These are phyloP conservation scores for Zalaria obscura DNA, from an alignment of 2,329 filamentous ascomycete genomes.

Conservation along the genomic window DNA sequence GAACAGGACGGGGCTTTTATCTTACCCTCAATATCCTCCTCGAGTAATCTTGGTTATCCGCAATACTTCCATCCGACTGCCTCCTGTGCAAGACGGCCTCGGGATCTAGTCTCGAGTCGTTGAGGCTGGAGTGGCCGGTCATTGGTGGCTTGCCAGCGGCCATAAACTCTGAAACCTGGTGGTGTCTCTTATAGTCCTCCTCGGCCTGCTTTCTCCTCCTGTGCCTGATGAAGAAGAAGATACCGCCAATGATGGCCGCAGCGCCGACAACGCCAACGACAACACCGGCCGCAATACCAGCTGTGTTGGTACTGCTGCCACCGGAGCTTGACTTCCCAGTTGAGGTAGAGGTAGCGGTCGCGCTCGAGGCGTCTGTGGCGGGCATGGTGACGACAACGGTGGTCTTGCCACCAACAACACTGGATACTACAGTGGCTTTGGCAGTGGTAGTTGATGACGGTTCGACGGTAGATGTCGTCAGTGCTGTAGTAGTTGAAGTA, in stretches of 20 bases:
- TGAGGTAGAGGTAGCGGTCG: constrained; percentile 38
- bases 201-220: constrained; percentile 65
- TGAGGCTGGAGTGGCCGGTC: constrained; percentile 54
- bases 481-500: constrained; percentile 12
- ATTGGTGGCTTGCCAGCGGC: constrained; percentile 46
- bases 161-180: constrained; percentile 60
- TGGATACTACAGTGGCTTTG: constrained; percentile 15
- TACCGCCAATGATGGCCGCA: constrained; percentile 49
- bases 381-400: constrained; percentile 21
- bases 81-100: constrained; percentile 66
- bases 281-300: constrained; percentile 73
- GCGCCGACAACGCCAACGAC: constrained; percentile 69
- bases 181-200: constrained; percentile 71
- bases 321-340: constrained; percentile 28
- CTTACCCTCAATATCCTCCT: constrained; percentile 85
- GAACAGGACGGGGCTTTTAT: constrained; percentile 7
- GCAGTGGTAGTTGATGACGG: constrained; percentile 7
- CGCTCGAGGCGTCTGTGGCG: constrained; percentile 14
- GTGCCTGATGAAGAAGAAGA: constrained; percentile 61
- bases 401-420: constrained; percentile 16
- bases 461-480: constrained; percentile 4
- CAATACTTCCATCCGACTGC: constrained; percentile 89
- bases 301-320: constrained; percentile 46
- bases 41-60: constrained; percentile 94
- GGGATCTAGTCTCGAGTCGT: constrained; percentile 75